A percentile compares a stretch with the other conserved stretches of the same genome.
Conservation (phyloP, 495 filamentous ascomycete species). For the Penicillium egyptiacum region DNA sequence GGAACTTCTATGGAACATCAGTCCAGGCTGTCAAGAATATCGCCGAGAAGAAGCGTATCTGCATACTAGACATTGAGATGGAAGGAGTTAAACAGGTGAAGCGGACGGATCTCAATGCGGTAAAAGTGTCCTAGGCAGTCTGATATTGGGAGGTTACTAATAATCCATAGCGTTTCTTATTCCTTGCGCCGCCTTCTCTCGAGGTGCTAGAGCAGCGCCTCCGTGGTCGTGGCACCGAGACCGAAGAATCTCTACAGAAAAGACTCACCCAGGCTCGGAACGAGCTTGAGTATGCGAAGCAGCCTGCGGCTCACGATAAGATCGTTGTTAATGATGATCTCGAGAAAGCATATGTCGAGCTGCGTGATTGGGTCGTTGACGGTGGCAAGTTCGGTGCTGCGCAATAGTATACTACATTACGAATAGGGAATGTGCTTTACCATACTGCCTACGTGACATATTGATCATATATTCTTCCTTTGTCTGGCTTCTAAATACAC, state of each 20-base stretch:
- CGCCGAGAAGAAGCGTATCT: slow-evolving; percentile 53
- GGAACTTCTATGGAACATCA: slow-evolving; percentile 85
- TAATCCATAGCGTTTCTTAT: slow-evolving; percentile 61
- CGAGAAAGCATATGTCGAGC: slow-evolving; percentile 76
- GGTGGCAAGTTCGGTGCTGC: slow-evolving; percentile 42
- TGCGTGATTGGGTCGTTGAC: slow-evolving; percentile 65
- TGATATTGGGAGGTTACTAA: neutral
- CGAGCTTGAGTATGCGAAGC: slow-evolving; percentile 78
- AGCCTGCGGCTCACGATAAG: slow-evolving; percentile 74
- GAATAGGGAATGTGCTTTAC: neutral
- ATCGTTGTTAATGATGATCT: slow-evolving; percentile 89
- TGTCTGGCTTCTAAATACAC: neutral
- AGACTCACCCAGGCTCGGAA: slow-evolving; percentile 73
- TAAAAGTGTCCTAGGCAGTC: neutral
- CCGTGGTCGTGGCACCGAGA: slow-evolving; percentile 80
- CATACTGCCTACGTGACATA: neutral
- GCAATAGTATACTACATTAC: neutral
- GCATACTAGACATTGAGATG: slow-evolving; percentile 82
- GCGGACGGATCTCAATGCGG: slow-evolving; percentile 65
- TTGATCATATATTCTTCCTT: neutral
- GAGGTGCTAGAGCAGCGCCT: slow-evolving; percentile 74
- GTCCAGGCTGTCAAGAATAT: slow-evolving; percentile 74
- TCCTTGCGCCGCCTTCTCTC: slow-evolving; percentile 76
- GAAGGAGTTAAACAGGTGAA: slow-evolving; percentile 98
- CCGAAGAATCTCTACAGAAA: slow-evolving; percentile 72